Evolutionary conservation across 2,329 filamentous ascomycete species (phyloP), one percentile per base, ranked within the genome.

Genomic region (Lomentospora prolificans): DNA sequence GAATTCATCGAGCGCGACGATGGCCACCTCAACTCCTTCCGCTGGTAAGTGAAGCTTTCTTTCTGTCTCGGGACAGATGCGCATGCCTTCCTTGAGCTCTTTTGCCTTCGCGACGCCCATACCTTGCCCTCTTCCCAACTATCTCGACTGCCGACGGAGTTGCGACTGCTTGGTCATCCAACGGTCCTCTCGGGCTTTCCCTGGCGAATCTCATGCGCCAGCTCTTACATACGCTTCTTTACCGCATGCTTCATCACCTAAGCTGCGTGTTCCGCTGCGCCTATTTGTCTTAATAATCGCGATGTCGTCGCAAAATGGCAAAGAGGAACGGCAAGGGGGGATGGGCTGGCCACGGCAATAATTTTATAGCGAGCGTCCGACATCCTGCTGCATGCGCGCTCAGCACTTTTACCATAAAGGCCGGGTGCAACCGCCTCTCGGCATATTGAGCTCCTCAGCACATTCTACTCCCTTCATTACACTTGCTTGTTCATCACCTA

Each of bases 1-100:
- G 41, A 50, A 50, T 24, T 50, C 53, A 55, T 55, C 53, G 53
- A 41, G 41, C 53, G 41, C 53, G 53, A 55, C 53, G 19, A 55
- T 55, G 53, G 53, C 39, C 53, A 48, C 53, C 33, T 50, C 53
- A 19, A 50, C 53, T 44, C 24, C 53, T 25, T 27, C 36, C 31
- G n/a, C 53, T 50, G 53, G 53, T 54, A 46, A 54, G 52, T 54
- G 33, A 41, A 44, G 46, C 14, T 31, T 55, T 24, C 30, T 44
- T 3, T 50, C 9, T 55, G 22, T 22, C 24, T 50, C 14, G 4
- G 19, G 14, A 12, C 19, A 17, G 12, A 33, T 22, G 50, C 27
- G 50, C 50, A 24, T 31, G 17, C 30, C 17, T 30, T 48, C 41
- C 44, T 25, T 22, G 44, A 4, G 10, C 39, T 28, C 22, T 28